Conservation (phyloP, 169 alveolate species). For the Plasmodium berghei region DNA sequence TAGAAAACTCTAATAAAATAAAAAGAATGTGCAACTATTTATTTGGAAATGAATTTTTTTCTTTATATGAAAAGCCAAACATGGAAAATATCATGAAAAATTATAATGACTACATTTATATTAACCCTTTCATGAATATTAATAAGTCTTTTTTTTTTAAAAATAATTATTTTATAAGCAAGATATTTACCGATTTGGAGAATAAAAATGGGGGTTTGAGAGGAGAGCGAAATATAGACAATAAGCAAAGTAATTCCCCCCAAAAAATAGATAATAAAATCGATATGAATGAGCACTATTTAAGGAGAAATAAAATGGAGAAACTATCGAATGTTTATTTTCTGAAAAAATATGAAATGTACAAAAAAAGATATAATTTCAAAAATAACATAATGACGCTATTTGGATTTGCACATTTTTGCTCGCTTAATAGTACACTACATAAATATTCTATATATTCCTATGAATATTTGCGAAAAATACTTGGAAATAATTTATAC, state of each 20-base stretch:
- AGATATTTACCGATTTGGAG: conserved; percentile 5
- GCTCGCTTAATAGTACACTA: conserved; percentile 22
- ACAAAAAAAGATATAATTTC: conserved; percentile 23
- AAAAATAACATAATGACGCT: conserved; percentile 44
- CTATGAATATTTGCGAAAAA: conserved; percentile 18
- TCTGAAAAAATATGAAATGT: conserved; percentile 17
- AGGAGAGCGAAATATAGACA: not conserved
- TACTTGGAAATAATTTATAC: conserved; percentile 22
- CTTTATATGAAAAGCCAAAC: not conserved
- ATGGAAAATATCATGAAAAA: not conserved
- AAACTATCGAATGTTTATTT: not conserved
- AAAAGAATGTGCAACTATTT: conserved; percentile 3
- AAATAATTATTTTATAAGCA: conserved; percentile 34
- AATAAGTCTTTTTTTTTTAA: conserved; percentile 38
- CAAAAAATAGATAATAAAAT: too few relatives aligned
- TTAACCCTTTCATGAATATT: conserved; percentile 37
- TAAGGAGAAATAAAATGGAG: not conserved
- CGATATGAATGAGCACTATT: not conserved
- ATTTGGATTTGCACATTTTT: conserved; percentile 68
- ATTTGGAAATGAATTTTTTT: conserved; percentile 41
- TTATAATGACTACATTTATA: conserved; percentile 19
- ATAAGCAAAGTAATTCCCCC: not conserved
- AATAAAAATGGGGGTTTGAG: not conserved
- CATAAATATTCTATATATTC: conserved; percentile 32
- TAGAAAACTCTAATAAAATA: conserved; percentile 20